A percentile compares a stretch with the other conserved stretches of the same genome.
phyloP scores from a whole-genome alignment of 805 yeast genomes.

The Lipomyces anomalus region DNA sequence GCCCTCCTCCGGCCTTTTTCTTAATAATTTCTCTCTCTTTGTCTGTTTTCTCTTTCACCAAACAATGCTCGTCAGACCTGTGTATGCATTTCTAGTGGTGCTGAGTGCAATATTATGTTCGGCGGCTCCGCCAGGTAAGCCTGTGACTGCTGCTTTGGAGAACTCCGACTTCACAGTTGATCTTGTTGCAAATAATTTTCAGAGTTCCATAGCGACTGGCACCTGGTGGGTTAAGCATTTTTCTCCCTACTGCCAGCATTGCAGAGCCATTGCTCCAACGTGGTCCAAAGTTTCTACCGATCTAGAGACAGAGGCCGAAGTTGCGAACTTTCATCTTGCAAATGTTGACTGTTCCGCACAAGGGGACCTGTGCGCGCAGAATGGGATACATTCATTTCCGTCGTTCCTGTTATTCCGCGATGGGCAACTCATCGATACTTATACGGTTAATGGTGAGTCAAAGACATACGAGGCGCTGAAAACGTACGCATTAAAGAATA shows the following conservation, averaged over 20 bases:
- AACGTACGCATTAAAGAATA: constrained; percentile 11
- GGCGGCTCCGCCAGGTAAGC: background rate
- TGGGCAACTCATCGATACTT: constrained; percentile 29
- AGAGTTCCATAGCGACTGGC: constrained; percentile 2
- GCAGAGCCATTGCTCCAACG: constrained; percentile 68
- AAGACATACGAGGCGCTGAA: constrained; percentile 13
- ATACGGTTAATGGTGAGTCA: constrained; percentile 12
- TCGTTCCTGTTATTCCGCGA: constrained; percentile 54
- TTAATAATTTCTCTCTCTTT: too few species aligned
- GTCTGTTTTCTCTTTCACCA: too few species aligned
- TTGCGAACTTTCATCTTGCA: constrained; percentile 48
- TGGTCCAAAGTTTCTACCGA: constrained; percentile 66
- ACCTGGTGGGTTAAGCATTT: constrained; percentile 78
- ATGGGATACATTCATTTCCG: constrained; percentile 65
- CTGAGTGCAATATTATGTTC: background rate
- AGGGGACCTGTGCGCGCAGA: constrained; percentile 77
- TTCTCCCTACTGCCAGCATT: constrained; percentile 86
- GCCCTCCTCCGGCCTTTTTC: too few species aligned
- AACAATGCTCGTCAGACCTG: too few species aligned
- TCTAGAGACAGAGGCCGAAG: constrained; percentile 43
- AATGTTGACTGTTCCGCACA: constrained; percentile 82
- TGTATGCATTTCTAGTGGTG: background rate
- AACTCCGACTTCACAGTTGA: constrained; percentile 7
- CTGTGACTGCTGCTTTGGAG: too few species aligned
- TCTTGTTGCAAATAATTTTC: constrained; percentile 13